Evolutionary conservation across 371 early-diverging fungal genomes (phyloP).

Genomic region (Blakeslea trispora): DNA sequence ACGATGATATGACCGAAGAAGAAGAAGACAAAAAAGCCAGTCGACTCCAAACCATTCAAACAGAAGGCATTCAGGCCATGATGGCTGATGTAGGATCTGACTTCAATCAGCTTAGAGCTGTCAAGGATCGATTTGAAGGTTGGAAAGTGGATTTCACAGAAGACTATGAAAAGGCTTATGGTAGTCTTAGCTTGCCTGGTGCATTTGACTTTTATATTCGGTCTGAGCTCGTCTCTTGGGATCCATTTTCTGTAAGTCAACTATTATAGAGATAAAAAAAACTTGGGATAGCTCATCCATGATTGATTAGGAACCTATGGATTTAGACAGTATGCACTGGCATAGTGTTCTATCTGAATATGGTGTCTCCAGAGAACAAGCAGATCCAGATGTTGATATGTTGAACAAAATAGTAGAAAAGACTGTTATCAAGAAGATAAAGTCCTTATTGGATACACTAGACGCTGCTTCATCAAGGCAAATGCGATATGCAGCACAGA

Average conservation of each 20-base stretch:
- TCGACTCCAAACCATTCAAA: constrained; percentile 33
- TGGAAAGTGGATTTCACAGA: constrained; percentile 65
- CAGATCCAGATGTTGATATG: constrained; percentile 57
- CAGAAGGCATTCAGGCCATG: constrained; percentile 23
- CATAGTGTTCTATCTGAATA: constrained; percentile 49
- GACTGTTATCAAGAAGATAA: constrained; percentile 37
- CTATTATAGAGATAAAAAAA: neutral
- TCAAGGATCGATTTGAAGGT: constrained; percentile 62
- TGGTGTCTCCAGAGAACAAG: constrained; percentile 48
- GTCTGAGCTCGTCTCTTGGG: constrained; percentile 63
- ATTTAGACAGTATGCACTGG: constrained; percentile 62
- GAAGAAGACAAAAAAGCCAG: constrained; percentile 30
- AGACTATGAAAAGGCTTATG: constrained; percentile 73
- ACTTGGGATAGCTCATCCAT: neutral
- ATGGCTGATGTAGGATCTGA: constrained; percentile 58
- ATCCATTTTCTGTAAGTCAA: constrained; percentile 52
- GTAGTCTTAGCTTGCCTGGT: constrained; percentile 66
- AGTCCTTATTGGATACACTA: constrained; percentile 34
- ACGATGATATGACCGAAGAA: constrained; percentile 53
- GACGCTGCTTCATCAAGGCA: constrained; percentile 34
- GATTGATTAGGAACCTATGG: constrained; percentile 26
- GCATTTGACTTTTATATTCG: constrained; percentile 74
- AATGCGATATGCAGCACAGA: constrained; percentile 40
- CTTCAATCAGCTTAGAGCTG: constrained; percentile 52
- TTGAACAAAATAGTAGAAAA: constrained; percentile 62